Evolutionary conservation across 768 basidiomycete species (phyloP), one percentile per base, ranked within the genome.

Genomic region (Pisolithus tinctorius): DNA sequence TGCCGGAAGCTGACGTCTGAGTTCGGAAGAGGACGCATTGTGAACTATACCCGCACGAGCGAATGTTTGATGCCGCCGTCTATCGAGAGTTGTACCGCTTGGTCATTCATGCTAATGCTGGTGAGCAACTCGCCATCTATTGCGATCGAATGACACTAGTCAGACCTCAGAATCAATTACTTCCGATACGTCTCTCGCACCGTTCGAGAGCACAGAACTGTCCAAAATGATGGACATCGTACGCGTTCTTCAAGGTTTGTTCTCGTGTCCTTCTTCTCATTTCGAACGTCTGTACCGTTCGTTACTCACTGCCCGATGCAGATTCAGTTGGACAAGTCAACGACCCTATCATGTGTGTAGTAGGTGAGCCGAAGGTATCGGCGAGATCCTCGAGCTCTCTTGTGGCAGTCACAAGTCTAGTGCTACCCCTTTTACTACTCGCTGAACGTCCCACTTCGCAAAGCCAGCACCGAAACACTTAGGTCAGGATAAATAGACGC

Each of bases 1-100:
- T 4, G 11, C 31, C 13, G 1, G 34, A 34, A 4, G 8, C 23
- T 26, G 34, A 7, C 16, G 20, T n/a, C 40, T 31, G 43, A 20
- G 30, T 14, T 26, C 20, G 29, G n/a, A 3, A 36, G 16, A 64
- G 65, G 65, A 43, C 34, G 17, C 64, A 67, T 47, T 66, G 62
- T 44, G 59, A 60, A 20, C 51, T 57, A 9, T 54, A 54, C 42
- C 54, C 54, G 17, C 47, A 53, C 34, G 31, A 45, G 23, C 44
- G 55, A 30, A 20, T 26, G 17, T 45, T 56, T 38, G 16, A 52
- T n/a, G 37, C 25, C 27, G 31, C 31, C 16, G n/a, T 50, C 16
- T 49, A 48, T 25, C 31, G 48, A 13, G 50, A 53, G 45, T 25
- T 53, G 20, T 46, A 29, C 25, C 48, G 52, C 47, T 50, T 50